Base-by-base conservation (phyloP, 2,329 filamentous ascomycete species). In the Thermothelomyces thermophilus region DNA sequence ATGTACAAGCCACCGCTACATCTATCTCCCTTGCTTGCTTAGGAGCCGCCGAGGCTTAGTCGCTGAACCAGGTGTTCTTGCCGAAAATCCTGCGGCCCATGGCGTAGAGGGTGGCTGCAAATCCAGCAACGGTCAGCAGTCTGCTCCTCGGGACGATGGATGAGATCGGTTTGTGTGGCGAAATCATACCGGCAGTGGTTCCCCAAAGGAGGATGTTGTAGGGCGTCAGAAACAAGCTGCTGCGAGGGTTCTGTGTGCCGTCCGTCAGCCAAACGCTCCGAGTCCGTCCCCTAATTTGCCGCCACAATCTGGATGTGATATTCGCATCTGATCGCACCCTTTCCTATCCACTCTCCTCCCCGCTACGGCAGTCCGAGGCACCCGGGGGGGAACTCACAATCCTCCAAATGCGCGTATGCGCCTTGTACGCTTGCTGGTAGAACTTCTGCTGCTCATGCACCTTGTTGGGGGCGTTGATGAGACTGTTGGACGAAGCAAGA, bases 61-160 rank as follows among this genome's bases (percentile, higher is more conserved):
- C 75, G 65, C 75, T 71, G 63, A 81, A 87, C 82, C 83, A 90
- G 55, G 83, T 87, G 79, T 89, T 90, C 77, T 90, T 80, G 63
- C 87, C 87, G 56, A 83, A 66, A 57, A 86, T 72, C 73, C 86
- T 82, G 66, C 87, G 84, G 67, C 76, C 72, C 73, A 86, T 83
- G 73, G 83, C 84, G 74, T 86, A 91, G 70, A 87, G 72, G 59
- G 71, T 66, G 47, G 70, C 78, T 82, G 56, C 48, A 40, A 24
- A 52, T 35, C 24, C 22, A 14, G 5, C n/a, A 28, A 17, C 46
- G 49, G 40, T 53, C 50, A 41, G 45, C 33, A 20, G 22, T 14
- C 16, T 11, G 9, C 14, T 5, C 5, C 10, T 11, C 26, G 13
- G 8, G 8, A 13, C 9, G 19, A 20, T 8, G 8, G n/a, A 13